These are phyloP conservation scores for Diplodia corticola DNA, from an alignment of 2,329 filamentous ascomycete species.

Conservation along the genomic window DNA sequence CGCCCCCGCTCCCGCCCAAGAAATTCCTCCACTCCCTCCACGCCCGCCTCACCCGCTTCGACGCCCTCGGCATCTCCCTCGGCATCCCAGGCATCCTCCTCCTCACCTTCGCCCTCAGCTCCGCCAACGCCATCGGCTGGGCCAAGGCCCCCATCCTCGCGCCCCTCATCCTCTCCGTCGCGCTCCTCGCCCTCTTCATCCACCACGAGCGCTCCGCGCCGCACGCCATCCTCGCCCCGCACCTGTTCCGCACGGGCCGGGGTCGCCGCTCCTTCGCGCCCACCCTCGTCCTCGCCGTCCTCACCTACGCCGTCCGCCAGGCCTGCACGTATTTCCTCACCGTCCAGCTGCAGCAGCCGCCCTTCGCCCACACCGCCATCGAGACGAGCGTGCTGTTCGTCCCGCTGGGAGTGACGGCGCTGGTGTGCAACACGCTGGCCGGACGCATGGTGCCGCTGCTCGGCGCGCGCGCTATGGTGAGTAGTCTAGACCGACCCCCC, in stretches of 20 bases:
- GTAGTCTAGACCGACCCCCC: no score
- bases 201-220: constrained; percentile 2
- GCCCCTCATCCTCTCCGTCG: not conserved
- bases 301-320: constrained; percentile 21
- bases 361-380: constrained; percentile 13
- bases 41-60: constrained; percentile 19
- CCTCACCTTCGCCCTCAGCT: constrained; percentile 15
- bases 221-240: constrained; percentile 18
- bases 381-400: constrained; percentile 21
- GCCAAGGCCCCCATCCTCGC: not conserved
- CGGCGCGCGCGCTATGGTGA: constrained; percentile 13
- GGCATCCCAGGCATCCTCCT: constrained; percentile 22
- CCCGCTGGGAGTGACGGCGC: constrained; percentile 17
- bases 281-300: constrained; percentile 15
- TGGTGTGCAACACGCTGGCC: constrained; percentile 16
- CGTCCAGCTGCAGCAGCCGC: constrained; percentile 17
- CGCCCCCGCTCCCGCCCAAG: not conserved
- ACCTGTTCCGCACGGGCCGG: constrained; percentile 23
- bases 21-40: constrained; percentile 8
- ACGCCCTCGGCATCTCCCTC: constrained; percentile 18
- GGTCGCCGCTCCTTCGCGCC: constrained; percentile 18
- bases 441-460: constrained; percentile 1
- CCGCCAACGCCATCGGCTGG: constrained; percentile 19
- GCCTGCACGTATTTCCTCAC: constrained; percentile 23
- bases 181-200: not conserved